phyloP scores from a whole-genome alignment of 2,329 filamentous ascomycete species.

The Aspergillus luchuensis region DNA sequence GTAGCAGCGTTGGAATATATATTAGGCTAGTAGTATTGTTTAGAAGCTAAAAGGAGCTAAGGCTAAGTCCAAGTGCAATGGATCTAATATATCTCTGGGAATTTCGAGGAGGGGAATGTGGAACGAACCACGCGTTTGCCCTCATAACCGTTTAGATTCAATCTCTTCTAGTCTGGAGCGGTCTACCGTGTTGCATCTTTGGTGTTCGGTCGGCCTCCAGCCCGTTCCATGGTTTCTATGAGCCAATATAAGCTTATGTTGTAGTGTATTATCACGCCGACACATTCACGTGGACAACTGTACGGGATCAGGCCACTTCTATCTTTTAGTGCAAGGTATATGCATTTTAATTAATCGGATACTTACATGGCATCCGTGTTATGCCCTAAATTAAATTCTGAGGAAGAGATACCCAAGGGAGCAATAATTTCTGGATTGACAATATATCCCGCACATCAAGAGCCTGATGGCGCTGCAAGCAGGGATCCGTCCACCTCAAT shows the following conservation, averaged over 20 bases:
- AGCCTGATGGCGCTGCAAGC: too few relatives aligned
- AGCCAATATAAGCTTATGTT: too few relatives aligned
- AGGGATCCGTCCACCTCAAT: too few relatives aligned
- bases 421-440: too few relatives aligned
- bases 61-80: not conserved
- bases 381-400: too few relatives aligned
- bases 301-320: too few relatives aligned
- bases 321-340: too few relatives aligned
- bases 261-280: not conserved
- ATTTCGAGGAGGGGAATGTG: not conserved
- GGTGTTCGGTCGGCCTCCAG: not conserved
- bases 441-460: too few relatives aligned
- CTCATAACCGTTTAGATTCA: not conserved
- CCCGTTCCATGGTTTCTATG: too few relatives aligned
- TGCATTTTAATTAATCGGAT: too few relatives aligned
- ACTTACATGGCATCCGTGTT: accelerated
- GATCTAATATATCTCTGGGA: too few relatives aligned
- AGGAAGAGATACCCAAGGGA: too few relatives aligned
- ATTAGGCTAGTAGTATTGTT: not conserved
- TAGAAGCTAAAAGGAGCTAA: not conserved
- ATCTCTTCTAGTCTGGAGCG: not conserved
- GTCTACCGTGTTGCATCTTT: not conserved
- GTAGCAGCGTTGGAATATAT: not conserved
- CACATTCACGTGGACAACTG: not conserved
- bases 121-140: not conserved